Conservation (phyloP, 2,329 filamentous ascomycete genomes). For the Fusarium luffae region DNA sequence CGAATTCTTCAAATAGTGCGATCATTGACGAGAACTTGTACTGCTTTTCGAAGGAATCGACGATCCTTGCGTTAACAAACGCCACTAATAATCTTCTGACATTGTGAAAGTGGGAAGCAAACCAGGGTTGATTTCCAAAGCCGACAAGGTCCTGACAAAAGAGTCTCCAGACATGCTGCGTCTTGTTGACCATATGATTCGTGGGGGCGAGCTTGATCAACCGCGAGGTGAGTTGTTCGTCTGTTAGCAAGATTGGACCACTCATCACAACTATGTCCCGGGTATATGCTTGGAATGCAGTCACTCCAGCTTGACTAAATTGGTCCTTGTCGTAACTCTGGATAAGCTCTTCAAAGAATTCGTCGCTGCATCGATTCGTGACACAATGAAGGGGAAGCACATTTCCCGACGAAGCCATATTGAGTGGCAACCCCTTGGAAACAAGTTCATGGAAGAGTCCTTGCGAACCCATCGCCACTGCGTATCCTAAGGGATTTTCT, state of each 20-base stretch:
- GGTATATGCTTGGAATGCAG: neutral
- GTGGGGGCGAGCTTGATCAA: neutral
- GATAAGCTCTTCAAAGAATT: neutral
- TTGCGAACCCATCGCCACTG: neutral
- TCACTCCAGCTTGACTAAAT: neutral
- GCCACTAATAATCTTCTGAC: neutral
- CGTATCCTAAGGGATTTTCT: neutral
- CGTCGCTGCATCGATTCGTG: neutral
- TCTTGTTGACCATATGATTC: neutral
- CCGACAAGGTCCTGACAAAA: neutral
- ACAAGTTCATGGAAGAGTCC: neutral
- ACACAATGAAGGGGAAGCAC: neutral
- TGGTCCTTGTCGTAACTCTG: neutral
- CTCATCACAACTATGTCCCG: accelerated
- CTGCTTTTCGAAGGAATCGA: neutral
- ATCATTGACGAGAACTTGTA: neutral
- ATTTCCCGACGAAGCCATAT: neutral
- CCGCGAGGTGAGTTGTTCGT: neutral
- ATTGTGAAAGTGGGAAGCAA: neutral
- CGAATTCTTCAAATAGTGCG: neutral
- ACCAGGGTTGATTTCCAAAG: neutral
- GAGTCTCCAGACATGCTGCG: neutral
- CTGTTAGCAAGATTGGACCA: neutral
- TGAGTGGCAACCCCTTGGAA: neutral
- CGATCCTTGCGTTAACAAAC: neutral